phyloP scores from a whole-genome alignment of 2,329 filamentous ascomycete species.

The Fusarium torreyae region DNA sequence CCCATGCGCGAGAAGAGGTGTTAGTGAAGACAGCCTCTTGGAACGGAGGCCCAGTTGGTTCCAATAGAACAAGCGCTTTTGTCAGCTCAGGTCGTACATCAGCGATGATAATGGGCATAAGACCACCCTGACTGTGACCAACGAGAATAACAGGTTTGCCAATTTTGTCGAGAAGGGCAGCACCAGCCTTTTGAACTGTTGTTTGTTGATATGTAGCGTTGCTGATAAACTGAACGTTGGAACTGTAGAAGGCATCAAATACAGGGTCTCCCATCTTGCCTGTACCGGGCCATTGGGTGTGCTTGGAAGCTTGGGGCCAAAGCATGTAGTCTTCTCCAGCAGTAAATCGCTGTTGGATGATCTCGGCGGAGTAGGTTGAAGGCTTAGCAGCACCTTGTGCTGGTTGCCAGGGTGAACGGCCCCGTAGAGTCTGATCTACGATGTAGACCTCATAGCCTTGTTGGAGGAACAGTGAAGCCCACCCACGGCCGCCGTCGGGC shows the following conservation, averaged over 20 bases:
- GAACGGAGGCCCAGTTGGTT: constrained; percentile 66
- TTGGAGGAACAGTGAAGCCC: constrained; percentile 41
- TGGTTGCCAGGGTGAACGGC: constrained; percentile 42
- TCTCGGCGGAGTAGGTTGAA: constrained; percentile 34
- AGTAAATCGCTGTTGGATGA: constrained; percentile 43
- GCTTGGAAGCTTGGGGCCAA: constrained; percentile 40
- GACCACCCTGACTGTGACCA: constrained; percentile 64
- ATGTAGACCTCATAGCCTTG: constrained; percentile 46
- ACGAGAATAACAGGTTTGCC: constrained; percentile 58
- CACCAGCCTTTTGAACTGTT: constrained; percentile 50
- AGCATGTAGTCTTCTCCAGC: constrained; percentile 34
- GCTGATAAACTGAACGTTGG: constrained; percentile 44
- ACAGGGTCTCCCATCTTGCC: constrained; percentile 37
- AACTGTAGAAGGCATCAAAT: constrained; percentile 46
- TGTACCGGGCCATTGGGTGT: constrained; percentile 45
- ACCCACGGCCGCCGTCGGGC: constrained; percentile 43
- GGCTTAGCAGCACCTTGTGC: constrained; percentile 33
- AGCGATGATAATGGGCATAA: constrained; percentile 52
- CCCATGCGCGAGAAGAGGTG: constrained; percentile 57
- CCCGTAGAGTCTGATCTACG: constrained; percentile 44
- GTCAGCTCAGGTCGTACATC: constrained; percentile 57
- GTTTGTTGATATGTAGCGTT: constrained; percentile 43
- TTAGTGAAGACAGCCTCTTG: constrained; percentile 56
- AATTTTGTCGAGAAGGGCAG: constrained; percentile 61
- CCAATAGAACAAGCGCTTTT: constrained; percentile 60